Conservation (phyloP, 768 basidiomycete genomes). For the Kwoniella europaea region DNA sequence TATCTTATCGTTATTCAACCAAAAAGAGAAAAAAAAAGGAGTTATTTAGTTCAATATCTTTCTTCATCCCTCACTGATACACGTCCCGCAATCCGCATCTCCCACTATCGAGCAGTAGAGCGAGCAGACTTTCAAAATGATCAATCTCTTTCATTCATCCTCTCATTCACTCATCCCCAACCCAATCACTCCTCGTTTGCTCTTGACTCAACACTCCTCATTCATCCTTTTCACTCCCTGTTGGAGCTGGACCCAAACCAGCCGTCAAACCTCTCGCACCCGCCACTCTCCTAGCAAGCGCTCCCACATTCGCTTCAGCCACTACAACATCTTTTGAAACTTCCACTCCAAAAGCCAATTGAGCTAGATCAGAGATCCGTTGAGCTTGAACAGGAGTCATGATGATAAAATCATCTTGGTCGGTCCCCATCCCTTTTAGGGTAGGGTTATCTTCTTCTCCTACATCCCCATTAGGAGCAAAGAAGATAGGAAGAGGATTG, state of each 20-base stretch:
- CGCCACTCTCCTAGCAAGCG: slow-evolving; percentile 80
- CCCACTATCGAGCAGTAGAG: no score
- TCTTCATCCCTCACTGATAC: no score
- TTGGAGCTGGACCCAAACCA: not conserved
- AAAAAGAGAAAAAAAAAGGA: no score
- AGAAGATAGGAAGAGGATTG: not conserved
- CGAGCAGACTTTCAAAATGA: no score
- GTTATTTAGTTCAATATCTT: no score
- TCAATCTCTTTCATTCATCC: no score
- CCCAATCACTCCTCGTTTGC: no score
- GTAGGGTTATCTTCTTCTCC: slow-evolving; percentile 13
- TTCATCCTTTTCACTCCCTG: not conserved
- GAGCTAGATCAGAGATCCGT: slow-evolving; percentile 77
- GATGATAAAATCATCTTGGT: slow-evolving; percentile 92
- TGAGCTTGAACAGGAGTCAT: slow-evolving; percentile 90
- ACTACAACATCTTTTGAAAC: slow-evolving; percentile 87
- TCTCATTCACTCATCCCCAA: no score
- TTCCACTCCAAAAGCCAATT: slow-evolving; percentile 85
- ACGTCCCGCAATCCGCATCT: no score
- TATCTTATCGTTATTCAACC: no score
- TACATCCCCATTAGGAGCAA: not conserved
- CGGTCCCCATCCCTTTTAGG: not conserved
- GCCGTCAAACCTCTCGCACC: slow-evolving; percentile 54
- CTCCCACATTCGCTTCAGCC: slow-evolving; percentile 89
- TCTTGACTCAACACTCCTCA: not conserved